phyloP scores from a whole-genome alignment of 129 eudicot species.

The Ambrosia trifida region DNA sequence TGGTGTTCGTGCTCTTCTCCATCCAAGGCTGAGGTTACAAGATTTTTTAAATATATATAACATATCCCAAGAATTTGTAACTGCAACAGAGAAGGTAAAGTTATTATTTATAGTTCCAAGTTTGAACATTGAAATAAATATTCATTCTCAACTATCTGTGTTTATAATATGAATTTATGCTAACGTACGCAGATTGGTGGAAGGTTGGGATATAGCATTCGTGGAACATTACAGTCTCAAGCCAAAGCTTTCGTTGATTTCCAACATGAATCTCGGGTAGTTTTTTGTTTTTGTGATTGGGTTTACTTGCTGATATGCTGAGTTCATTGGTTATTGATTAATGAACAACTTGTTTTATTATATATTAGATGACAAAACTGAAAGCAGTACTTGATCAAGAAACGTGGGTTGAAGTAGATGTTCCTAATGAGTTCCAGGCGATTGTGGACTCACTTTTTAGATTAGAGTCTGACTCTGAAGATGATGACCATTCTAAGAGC shows the following conservation, averaged over 20 bases:
- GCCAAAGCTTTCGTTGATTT: conserved; percentile 90
- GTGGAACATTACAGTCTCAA: conserved; percentile 95
- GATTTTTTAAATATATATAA: conserved; percentile 82
- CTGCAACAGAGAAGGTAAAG: conserved; percentile 86
- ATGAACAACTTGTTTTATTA: conserved; percentile 20
- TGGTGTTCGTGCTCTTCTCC: conserved; percentile 88
- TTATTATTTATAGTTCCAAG: not conserved
- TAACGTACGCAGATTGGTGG: conserved; percentile 88
- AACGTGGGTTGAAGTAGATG: conserved; percentile 96
- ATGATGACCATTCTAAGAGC: conserved; percentile 35
- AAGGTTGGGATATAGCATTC: conserved; percentile 97
- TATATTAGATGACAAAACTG: conserved; percentile 76
- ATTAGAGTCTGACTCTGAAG: conserved; percentile 44
- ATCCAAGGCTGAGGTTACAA: conserved; percentile 74
- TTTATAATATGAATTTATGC: conserved; percentile 33
- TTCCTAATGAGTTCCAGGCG: conserved; percentile 86
- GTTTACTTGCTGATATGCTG: conserved; percentile 5
- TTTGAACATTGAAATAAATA: not conserved
- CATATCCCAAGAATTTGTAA: conserved; percentile 77
- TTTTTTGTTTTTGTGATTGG: conserved; percentile 14
- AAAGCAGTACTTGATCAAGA: conserved; percentile 97
- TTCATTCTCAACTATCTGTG: conserved; percentile 11
- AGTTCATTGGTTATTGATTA: not conserved
- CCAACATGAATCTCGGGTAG: conserved; percentile 94
- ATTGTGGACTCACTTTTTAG: conserved; percentile 63